These are phyloP conservation scores for Clonostachys sp. DNA, from an alignment of 2,329 filamentous ascomycete species.

Conservation along the genomic window DNA sequence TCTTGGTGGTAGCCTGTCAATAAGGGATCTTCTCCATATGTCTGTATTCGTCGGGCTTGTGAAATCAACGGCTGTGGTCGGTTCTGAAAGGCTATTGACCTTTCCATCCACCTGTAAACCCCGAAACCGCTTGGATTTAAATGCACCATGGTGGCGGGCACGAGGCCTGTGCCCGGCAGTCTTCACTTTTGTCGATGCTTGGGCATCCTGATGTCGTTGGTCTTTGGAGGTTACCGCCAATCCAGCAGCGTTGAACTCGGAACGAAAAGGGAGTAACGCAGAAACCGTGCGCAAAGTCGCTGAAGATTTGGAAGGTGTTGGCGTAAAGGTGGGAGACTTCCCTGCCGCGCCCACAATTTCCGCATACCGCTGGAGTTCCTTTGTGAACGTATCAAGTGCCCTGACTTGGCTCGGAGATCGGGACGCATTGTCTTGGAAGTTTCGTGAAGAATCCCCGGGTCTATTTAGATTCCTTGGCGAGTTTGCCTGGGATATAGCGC, in stretches of 20 bases:
- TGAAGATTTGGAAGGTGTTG: constrained; percentile 32
- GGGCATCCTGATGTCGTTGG: constrained; percentile 27
- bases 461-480: neutral
- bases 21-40: constrained; percentile 24
- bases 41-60: constrained; percentile 17
- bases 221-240: constrained; percentile 49
- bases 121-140: neutral
- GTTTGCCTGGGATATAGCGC: neutral
- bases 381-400: constrained; percentile 28
- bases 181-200: neutral
- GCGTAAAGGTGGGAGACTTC: constrained; percentile 29
- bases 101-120: constrained; percentile 21
- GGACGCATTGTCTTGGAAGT: constrained; percentile 15
- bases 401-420: constrained; percentile 36
- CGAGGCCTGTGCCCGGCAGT: neutral
- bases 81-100: constrained; percentile 9
- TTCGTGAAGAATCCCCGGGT: constrained; percentile 1
- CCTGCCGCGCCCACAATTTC: constrained; percentile 28
- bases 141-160: neutral
- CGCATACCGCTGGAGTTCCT: constrained; percentile 19
- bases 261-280: constrained; percentile 46
- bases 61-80: constrained; percentile 22
- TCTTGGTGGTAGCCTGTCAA: constrained; percentile 13
- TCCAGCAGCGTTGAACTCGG: constrained; percentile 48
- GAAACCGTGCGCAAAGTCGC: constrained; percentile 44